These are phyloP conservation scores for Penicillium sp. DNA, from an alignment of 2,329 filamentous ascomycete species.

Conservation along the genomic window DNA sequence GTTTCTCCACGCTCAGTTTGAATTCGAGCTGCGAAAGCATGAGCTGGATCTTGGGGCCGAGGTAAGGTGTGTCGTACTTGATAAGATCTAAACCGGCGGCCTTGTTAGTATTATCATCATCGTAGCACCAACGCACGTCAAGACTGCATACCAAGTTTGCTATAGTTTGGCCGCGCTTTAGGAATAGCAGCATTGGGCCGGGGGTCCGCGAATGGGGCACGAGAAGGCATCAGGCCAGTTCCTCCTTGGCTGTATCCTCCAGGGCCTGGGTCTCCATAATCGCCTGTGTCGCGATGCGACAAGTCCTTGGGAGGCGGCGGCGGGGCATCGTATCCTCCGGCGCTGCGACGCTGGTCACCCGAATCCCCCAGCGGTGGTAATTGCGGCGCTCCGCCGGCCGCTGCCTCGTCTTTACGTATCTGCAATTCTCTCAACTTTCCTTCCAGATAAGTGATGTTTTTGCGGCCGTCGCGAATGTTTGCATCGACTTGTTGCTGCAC, in stretches of 20 bases:
- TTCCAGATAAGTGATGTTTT: constrained; percentile 95
- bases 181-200: constrained; percentile 65
- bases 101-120: constrained; percentile 1
- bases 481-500: constrained; percentile 88
- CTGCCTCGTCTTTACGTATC: constrained; percentile 61
- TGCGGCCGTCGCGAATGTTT: constrained; percentile 87
- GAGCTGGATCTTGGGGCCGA: constrained; percentile 95
- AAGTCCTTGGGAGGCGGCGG: constrained; percentile 72
- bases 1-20: constrained; percentile 97
- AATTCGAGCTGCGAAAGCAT: constrained; percentile 99
- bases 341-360: constrained; percentile 44
- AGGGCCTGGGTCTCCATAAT: constrained; percentile 57
- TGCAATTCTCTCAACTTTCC: constrained; percentile 85
- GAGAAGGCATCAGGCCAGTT: constrained; percentile 72
- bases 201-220: constrained; percentile 72
- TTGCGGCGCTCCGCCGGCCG: constrained; percentile 31
- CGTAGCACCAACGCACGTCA: neutral
- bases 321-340: constrained; percentile 46
- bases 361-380: constrained; percentile 14
- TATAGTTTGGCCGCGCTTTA: constrained; percentile 82
- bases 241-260: constrained; percentile 58
- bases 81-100: constrained; percentile 69
- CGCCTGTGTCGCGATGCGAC: constrained; percentile 52
- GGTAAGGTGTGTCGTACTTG: constrained; percentile 94
- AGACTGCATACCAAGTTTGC: constrained; percentile 74